These are phyloP conservation scores for Cryptococcus hybrid DNA, from an alignment of 1,284 basidiomycete species.

Conservation along the genomic window DNA sequence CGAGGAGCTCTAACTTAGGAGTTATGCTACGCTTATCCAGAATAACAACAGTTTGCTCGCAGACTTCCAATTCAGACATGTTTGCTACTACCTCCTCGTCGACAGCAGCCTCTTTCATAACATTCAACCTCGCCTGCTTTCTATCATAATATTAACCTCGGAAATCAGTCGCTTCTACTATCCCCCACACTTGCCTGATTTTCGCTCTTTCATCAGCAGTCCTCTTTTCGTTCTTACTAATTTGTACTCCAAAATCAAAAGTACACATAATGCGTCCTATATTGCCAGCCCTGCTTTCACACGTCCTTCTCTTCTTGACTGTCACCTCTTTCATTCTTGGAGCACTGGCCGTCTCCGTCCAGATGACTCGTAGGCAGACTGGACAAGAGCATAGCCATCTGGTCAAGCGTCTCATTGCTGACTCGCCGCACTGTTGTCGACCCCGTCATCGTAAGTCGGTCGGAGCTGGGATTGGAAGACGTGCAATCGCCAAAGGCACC, in stretches of 20 bases:
- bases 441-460: background rate
- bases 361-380: background rate
- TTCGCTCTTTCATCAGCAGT: background rate
- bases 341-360: background rate
- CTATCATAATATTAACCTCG: background rate
- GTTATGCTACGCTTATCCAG: background rate
- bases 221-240: background rate
- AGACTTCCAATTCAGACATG: background rate
- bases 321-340: background rate
- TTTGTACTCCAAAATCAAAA: background rate
- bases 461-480: background rate
- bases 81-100: background rate
- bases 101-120: background rate
- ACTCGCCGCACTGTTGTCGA: background rate
- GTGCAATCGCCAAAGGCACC: background rate
- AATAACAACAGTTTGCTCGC: background rate
- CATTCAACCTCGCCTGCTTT: background rate
- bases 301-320: background rate
- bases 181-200: background rate
- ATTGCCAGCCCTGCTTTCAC: background rate
- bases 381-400: background rate
- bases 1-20: background rate
- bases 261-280: background rate
- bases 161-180: background rate
- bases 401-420: constrained; percentile 3